Conservation (phyloP, 2,329 filamentous ascomycete genomes). For the Endocalyx cinctus region DNA sequence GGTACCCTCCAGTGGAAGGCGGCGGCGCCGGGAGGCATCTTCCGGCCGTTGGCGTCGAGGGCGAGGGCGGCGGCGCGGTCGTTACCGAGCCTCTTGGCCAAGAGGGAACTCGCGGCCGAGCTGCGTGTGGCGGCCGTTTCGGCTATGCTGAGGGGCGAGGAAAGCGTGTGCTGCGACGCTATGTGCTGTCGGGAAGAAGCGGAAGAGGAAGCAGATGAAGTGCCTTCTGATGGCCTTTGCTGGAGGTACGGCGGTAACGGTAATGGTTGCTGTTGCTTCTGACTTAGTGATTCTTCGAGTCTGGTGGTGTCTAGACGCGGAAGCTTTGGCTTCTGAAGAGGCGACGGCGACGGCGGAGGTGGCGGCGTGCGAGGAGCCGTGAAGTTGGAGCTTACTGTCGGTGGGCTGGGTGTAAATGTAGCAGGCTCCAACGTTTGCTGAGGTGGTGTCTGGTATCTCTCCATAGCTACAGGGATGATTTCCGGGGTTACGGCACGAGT, state of each 20-base stretch:
- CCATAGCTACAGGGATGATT: background rate
- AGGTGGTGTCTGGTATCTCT: slow-evolving; percentile 6
- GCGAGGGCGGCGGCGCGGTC: slow-evolving; percentile 45
- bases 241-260: slow-evolving; percentile 10
- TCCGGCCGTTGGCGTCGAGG: slow-evolving; percentile 23
- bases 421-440: background rate
- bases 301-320: slow-evolving; percentile 11
- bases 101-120: slow-evolving; percentile 37
- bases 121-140: slow-evolving; percentile 21
- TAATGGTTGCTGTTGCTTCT: no score
- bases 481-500: no score
- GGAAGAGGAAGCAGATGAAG: slow-evolving; percentile 7
- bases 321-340: slow-evolving; percentile 19
- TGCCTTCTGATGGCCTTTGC: slow-evolving; percentile 13
- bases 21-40: slow-evolving; percentile 17
- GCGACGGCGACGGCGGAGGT: no score
- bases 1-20: slow-evolving; percentile 18
- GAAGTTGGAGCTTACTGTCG: background rate
- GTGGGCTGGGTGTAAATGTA: background rate
- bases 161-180: slow-evolving; percentile 14
- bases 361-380: background rate
- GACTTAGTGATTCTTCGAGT: no score
- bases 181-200: slow-evolving; percentile 11
- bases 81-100: slow-evolving; percentile 48
- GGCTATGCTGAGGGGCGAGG: slow-evolving; percentile 22